phyloP scores from a whole-genome alignment of 2,329 filamentous ascomycete species.

The Arthrobotrys megalospora region DNA sequence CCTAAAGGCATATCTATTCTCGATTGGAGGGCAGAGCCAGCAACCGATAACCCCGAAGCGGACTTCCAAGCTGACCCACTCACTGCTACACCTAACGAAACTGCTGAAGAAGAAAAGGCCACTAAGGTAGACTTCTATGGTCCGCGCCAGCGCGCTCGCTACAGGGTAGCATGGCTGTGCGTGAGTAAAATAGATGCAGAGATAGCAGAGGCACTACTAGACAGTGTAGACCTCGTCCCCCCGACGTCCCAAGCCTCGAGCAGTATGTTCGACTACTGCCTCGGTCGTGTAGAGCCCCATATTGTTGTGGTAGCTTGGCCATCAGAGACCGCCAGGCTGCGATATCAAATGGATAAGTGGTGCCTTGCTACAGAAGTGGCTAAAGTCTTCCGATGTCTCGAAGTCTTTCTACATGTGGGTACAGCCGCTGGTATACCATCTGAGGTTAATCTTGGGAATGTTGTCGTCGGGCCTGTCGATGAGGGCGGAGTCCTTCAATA shows the following conservation, averaged over 20 bases:
- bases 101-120: background rate
- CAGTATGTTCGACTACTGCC: conserved; percentile 65
- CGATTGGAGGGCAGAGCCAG: conserved; percentile 16
- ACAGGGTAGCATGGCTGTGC: conserved; percentile 36
- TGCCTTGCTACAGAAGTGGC: conserved; percentile 7
- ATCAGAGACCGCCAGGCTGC: background rate
- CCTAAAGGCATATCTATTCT: conserved; percentile 13
- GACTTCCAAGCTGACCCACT: background rate
- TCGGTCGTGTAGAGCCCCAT: conserved; percentile 65
- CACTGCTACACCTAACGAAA: background rate
- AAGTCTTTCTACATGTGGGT: conserved; percentile 21
- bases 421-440: conserved; percentile 7
- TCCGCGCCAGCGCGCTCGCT: background rate
- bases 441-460: conserved; percentile 1
- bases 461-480: background rate
- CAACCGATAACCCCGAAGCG: background rate
- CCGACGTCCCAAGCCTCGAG: background rate
- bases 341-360: background rate
- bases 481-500: background rate
- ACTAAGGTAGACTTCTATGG: background rate
- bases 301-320: conserved; percentile 66
- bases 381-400: background rate
- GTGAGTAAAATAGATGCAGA: background rate
- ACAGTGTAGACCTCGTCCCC: background rate
- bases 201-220: conserved; percentile 1